These are phyloP conservation scores for Saksenaea oblongispora DNA, from an alignment of 371 early-diverging fungal species.

Conservation along the genomic window DNA sequence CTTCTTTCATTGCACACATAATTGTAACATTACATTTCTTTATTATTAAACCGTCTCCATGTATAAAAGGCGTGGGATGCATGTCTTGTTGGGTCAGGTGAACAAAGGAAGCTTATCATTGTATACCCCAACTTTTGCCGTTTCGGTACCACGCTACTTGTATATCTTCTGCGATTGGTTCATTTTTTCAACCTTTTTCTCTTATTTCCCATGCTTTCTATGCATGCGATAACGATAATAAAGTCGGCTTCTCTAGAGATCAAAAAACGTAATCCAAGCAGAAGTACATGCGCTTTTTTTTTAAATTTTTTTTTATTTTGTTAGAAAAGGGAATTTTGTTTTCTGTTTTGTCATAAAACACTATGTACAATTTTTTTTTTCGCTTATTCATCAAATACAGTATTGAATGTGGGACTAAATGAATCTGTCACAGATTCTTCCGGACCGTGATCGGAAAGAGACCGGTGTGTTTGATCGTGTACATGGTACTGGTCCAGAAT, in stretches of 20 bases:
- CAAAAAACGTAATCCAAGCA: background rate
- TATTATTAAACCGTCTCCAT: background rate
- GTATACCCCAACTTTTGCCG: background rate
- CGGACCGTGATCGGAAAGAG: slow-evolving; percentile 13
- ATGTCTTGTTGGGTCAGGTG: background rate
- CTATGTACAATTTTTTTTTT: background rate
- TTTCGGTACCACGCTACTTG: background rate
- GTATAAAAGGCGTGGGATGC: too few species aligned
- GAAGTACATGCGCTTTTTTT: too few species aligned
- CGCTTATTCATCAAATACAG: slow-evolving; percentile 30
- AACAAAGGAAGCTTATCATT: background rate
- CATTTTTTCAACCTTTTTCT: background rate
- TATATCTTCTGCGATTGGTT: background rate
- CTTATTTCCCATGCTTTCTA: background rate
- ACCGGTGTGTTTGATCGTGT: slow-evolving; percentile 8
- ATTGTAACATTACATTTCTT: background rate
- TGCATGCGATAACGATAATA: background rate
- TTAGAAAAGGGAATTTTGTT: too few species aligned
- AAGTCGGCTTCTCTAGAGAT: background rate
- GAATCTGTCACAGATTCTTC: slow-evolving; percentile 7
- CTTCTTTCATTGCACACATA: background rate
- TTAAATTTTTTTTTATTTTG: too few species aligned
- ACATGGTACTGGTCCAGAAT: slow-evolving; percentile 14
- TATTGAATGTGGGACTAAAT: slow-evolving; percentile 27
- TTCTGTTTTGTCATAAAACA: background rate